Base-by-base conservation (phyloP, 495 filamentous ascomycete species). In the Aspergillus cavernicola region DNA sequence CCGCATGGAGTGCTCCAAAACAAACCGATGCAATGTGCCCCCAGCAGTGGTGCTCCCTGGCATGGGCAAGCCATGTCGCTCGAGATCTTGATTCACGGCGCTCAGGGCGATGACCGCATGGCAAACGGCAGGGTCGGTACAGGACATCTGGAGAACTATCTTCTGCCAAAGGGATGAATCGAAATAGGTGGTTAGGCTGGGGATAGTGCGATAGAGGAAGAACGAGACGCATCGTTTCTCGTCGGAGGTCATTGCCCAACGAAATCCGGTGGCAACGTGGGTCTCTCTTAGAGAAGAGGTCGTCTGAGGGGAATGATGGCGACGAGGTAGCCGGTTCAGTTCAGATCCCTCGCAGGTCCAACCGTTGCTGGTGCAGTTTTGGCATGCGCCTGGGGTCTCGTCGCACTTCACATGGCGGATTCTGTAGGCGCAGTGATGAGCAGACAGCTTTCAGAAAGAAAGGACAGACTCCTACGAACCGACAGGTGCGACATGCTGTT, bases 101-200 rank as follows among this genome's bases (percentile, higher is more conserved):
- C 60, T 52, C 15, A 63, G 54, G 24, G 46, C 50, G 29, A 41
- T 45, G 38, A 46, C 53, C 2, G 57, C 60, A 33, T 63, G 60
- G 38, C 49, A 60, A 9, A 63, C 60, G 1, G 60, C 57, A 4
- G 45, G 57, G 5, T 64, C 61, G 11, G 48, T 40, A 26, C 49
- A 32, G 40, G 57, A 23, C 4, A 53, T 36, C 15, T 42, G 50
- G 1, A 49, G 12, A 13, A 37, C 29, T 6, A 44, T 6, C 1
- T 16, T 24, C 18, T 43, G 41, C 55, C 55, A 57, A 0, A 58
- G 28, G 0, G 43, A 22, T 3, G 43, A 53, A 42, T 58, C 55
- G 29, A 49, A 58, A 23, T 48, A 44, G 1, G 4, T 33, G 2
- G 39, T 7, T 4, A 58, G n/a, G 15, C 20, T 48, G 0, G 43